These are phyloP conservation scores for Trypanosomatidae sp. DNA, from an alignment of 208 protist genomes.

Conservation along the genomic window DNA sequence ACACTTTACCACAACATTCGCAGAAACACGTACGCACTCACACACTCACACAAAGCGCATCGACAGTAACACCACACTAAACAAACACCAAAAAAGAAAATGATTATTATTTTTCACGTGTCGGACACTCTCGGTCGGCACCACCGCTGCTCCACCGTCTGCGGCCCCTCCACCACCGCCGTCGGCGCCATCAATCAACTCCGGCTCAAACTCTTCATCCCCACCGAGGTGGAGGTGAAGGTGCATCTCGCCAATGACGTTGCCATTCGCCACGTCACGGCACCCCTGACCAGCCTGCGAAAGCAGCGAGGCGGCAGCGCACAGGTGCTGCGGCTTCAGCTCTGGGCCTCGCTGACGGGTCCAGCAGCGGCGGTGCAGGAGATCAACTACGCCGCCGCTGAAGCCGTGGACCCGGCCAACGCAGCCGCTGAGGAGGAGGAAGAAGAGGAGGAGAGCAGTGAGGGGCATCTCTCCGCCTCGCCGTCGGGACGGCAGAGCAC, in stretches of 20 bases:
- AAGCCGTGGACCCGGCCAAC: slow-evolving; percentile 8
- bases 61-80: too few species aligned
- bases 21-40: too few species aligned
- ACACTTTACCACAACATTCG: too few species aligned
- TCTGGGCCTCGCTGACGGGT: slow-evolving; percentile 31
- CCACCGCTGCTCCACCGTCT: slow-evolving; percentile 28
- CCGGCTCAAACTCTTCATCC: slow-evolving; percentile 29
- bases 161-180: slow-evolving; percentile 36
- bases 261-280: slow-evolving; percentile 36
- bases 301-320: slow-evolving; percentile 40
- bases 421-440: slow-evolving; percentile 4
- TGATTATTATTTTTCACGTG: slow-evolving; percentile 49
- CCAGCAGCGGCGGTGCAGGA: slow-evolving; percentile 8
- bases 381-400: slow-evolving; percentile 30
- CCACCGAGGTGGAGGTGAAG: slow-evolving; percentile 33
- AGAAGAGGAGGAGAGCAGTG: slow-evolving; percentile 27
- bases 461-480: too few species aligned
- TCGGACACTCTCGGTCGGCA: slow-evolving; percentile 11
- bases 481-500: too few species aligned
- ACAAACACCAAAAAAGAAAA: too few species aligned
- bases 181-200: slow-evolving; percentile 39
- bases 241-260: slow-evolving; percentile 39
- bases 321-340: slow-evolving; percentile 32
- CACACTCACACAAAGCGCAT: too few species aligned
- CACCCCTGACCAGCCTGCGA: slow-evolving; percentile 41